Evolutionary conservation across 2,329 filamentous ascomycete genomes (phyloP).

Genomic region (Penicillium sp.): DNA sequence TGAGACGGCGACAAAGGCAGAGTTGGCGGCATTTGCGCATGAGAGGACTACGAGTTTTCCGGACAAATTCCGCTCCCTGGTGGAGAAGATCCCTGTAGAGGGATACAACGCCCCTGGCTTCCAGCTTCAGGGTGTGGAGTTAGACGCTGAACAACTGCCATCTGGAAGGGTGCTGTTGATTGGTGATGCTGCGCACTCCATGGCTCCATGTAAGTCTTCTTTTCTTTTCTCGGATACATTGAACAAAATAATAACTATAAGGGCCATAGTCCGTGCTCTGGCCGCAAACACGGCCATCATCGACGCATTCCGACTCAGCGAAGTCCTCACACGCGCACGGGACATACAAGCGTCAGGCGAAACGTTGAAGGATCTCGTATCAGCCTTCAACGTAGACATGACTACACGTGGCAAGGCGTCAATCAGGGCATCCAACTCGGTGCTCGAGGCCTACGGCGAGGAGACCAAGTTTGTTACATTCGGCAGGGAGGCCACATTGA

Average conservation of each 20-base stretch:
- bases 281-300: background rate
- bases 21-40: background rate
- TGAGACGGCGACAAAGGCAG: background rate
- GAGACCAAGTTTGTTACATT: background rate
- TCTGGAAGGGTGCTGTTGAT: constrained; percentile 40
- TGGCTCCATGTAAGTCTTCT: constrained; percentile 54
- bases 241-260: no score
- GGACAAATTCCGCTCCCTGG: background rate
- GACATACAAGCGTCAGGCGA: background rate
- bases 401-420: background rate
- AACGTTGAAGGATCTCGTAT: background rate
- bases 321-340: background rate
- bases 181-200: constrained; percentile 55
- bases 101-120: background rate
- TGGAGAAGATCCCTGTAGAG: background rate
- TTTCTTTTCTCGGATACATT: no score
- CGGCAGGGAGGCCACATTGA: background rate
- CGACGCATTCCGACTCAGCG: background rate
- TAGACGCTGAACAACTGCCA: background rate
- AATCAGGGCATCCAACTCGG: background rate
- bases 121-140: background rate
- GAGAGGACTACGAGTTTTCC: background rate
- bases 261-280: background rate
- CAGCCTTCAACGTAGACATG: background rate
- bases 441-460: background rate